A percentile compares a stretch with the other conserved stretches of the same genome.
Conservation (phyloP, 768 basidiomycete genomes). For the Suillus weaverae region DNA sequence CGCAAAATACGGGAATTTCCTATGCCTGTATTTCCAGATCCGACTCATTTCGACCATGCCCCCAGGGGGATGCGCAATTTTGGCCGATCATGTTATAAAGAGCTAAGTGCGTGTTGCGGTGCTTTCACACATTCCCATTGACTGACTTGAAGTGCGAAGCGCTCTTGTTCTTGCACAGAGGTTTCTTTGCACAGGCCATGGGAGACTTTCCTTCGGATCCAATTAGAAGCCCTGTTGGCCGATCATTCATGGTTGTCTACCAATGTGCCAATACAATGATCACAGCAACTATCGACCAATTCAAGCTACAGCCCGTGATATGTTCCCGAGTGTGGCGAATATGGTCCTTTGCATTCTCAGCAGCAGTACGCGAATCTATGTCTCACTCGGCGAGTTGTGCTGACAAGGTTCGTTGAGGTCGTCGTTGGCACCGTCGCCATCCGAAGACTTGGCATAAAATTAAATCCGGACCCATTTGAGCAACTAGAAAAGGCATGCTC, state of each 20-base stretch:
- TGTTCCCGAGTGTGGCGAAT: conserved; percentile 56
- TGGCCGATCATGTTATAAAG: conserved; percentile 45
- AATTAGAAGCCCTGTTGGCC: conserved; percentile 45
- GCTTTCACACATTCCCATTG: neutral
- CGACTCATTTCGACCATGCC: conserved; percentile 28
- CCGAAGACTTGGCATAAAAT: conserved; percentile 40
- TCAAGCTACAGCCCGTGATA: conserved; percentile 43
- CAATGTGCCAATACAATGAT: conserved; percentile 50
- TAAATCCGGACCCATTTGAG: conserved; percentile 46
- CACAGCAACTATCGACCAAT: conserved; percentile 41
- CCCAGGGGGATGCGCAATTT: conserved; percentile 43
- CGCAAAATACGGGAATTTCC: conserved; percentile 44
- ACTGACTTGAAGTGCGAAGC: conserved; percentile 33
- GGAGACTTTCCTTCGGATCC: conserved; percentile 48
- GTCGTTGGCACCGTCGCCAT: conserved; percentile 57
- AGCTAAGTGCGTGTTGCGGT: conserved; percentile 36
- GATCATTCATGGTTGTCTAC: conserved; percentile 55
- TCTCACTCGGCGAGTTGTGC: neutral
- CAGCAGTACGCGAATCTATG: conserved; percentile 43
- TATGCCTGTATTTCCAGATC: conserved; percentile 24
- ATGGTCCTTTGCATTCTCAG: conserved; percentile 58
- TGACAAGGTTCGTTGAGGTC: conserved; percentile 34
- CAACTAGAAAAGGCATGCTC: conserved; percentile 48
- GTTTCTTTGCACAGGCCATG: conserved; percentile 58
- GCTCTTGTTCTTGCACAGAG: conserved; percentile 54